Percentiles rank a stretch among this genome's conserved stretches.
Conservation (phyloP, 2,329 filamentous ascomycete species). For the Paracoccidioides lutzii region DNA sequence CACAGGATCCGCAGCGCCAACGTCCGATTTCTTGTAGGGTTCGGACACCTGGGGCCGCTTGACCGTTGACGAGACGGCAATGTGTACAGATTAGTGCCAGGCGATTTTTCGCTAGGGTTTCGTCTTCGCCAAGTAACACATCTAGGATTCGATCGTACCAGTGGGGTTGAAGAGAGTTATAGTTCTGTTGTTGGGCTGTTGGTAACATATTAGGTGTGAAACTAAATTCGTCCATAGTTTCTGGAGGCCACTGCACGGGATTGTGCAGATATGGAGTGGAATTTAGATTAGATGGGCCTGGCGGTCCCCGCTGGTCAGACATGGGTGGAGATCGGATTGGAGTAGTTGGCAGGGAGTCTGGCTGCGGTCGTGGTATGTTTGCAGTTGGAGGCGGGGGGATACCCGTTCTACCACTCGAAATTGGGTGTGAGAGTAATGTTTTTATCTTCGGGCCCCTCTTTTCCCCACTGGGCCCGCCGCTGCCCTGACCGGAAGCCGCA, state of each 20-base stretch:
- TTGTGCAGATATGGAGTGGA: slow-evolving; percentile 8
- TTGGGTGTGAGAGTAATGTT: slow-evolving; percentile 14
- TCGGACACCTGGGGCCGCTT: slow-evolving; percentile 77
- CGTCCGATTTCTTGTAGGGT: slow-evolving; percentile 64
- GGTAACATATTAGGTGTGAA: slow-evolving; percentile 39
- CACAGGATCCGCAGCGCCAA: slow-evolving; percentile 85
- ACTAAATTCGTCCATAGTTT: slow-evolving; percentile 26
- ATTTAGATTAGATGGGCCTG: slow-evolving; percentile 7
- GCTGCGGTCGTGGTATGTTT: slow-evolving; percentile 39
- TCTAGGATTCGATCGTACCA: slow-evolving; percentile 97
- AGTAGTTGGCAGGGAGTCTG: slow-evolving; percentile 7
- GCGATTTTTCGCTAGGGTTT: slow-evolving; percentile 81
- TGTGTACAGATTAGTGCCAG: slow-evolving; percentile 70
- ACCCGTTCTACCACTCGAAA: slow-evolving; percentile 34
- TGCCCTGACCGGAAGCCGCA: slow-evolving; percentile 6
- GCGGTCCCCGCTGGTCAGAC: slow-evolving; percentile 8
- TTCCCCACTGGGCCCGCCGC: slow-evolving; percentile 11
- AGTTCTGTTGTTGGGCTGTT: slow-evolving; percentile 19
- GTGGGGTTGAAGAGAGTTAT: slow-evolving; percentile 36
- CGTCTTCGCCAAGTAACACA: slow-evolving; percentile 84
- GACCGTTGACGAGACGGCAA: slow-evolving; percentile 86
- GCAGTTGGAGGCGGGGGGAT: slow-evolving; percentile 51
- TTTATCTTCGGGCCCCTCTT: slow-evolving; percentile 13
- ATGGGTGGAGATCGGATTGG: slow-evolving; percentile 19
- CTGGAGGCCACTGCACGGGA: slow-evolving; percentile 11